A percentile compares a stretch with the other conserved stretches of the same genome.
Evolutionary conservation across 371 early-diverging fungal genomes (phyloP).

Genomic region (Lichtheimia corymbifera): DNA sequence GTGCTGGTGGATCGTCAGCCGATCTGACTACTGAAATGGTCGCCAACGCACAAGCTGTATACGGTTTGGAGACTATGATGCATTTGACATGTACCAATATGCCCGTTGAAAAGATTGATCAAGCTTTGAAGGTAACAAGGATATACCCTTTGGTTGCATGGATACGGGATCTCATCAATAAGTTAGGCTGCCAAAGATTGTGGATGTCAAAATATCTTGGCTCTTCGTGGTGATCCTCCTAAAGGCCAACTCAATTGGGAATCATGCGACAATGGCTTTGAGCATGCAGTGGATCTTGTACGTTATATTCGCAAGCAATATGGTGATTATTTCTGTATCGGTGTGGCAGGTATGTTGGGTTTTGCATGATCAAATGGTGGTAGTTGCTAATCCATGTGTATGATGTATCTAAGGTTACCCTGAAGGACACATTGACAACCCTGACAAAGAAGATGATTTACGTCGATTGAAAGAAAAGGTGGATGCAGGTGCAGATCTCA

Average conservation of each 20-base stretch:
- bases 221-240: slow-evolving; percentile 94
- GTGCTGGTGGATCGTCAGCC: slow-evolving; percentile 91
- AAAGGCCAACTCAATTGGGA: slow-evolving; percentile 82
- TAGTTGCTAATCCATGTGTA: neutral
- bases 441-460: slow-evolving; percentile 76
- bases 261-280: slow-evolving; percentile 80
- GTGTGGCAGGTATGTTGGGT: slow-evolving; percentile 76
- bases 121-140: slow-evolving; percentile 68
- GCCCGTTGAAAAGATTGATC: slow-evolving; percentile 84
- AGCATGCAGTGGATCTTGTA: slow-evolving; percentile 85
- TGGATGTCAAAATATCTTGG: slow-evolving; percentile 95
- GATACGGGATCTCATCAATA: no score
- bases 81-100: slow-evolving; percentile 97
- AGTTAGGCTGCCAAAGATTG: slow-evolving; percentile 81
- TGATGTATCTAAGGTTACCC: slow-evolving; percentile 64
- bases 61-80: slow-evolving; percentile 95
- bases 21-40: slow-evolving; percentile 88
- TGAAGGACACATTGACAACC: slow-evolving; percentile 84
- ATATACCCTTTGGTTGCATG: slow-evolving; percentile 8
- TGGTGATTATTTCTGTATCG: slow-evolving; percentile 94
- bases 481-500: slow-evolving; percentile 90
- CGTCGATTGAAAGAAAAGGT: slow-evolving; percentile 81
- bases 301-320: slow-evolving; percentile 85
- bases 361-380: neutral
- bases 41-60: slow-evolving; percentile 86